Conservation (phyloP, 257 asterid genomes). For the Ligustrum vulgare region DNA sequence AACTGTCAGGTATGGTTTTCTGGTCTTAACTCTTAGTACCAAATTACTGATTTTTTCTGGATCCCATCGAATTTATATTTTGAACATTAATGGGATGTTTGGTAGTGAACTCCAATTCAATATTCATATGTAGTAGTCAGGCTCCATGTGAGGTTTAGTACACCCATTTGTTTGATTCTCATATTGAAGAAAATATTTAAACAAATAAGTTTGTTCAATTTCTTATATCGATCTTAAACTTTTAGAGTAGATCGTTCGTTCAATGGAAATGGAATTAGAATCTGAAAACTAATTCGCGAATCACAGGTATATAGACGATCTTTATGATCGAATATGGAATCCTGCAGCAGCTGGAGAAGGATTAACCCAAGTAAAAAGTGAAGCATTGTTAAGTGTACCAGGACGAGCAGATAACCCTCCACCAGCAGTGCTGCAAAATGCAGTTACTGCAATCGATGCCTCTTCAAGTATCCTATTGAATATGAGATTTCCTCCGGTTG, state of each 20-base stretch:
- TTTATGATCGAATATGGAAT: slow-evolving; percentile 60
- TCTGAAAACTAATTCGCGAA: background rate
- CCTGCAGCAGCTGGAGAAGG: slow-evolving; percentile 28
- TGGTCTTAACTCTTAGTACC: background rate
- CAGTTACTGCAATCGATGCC: slow-evolving; percentile 30
- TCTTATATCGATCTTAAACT: too few species aligned
- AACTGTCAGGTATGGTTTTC: slow-evolving; percentile 43
- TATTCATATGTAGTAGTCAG: too few species aligned
- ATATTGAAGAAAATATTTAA: too few species aligned
- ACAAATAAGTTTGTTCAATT: too few species aligned
- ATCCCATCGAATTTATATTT: too few species aligned
- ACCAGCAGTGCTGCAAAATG: slow-evolving; percentile 35
- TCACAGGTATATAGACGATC: slow-evolving; percentile 35
- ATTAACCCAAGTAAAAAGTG: slow-evolving; percentile 11
- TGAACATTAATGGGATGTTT: too few species aligned
- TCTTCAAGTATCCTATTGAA: slow-evolving; percentile 22
- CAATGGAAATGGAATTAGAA: too few species aligned
- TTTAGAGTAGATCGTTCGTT: too few species aligned
- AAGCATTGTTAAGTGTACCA: slow-evolving; percentile 12
- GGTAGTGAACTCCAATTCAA: too few species aligned
- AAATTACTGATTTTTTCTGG: too few species aligned
- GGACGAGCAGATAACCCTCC: slow-evolving; percentile 45
- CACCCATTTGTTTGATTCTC: too few species aligned
- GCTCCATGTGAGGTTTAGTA: too few species aligned
- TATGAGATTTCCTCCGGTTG: slow-evolving; percentile 29